Percentiles rank a stretch among this genome's conserved stretches.
Conservation (phyloP, 108 stramenopile genomes). For the Parietichytrium sp. region DNA sequence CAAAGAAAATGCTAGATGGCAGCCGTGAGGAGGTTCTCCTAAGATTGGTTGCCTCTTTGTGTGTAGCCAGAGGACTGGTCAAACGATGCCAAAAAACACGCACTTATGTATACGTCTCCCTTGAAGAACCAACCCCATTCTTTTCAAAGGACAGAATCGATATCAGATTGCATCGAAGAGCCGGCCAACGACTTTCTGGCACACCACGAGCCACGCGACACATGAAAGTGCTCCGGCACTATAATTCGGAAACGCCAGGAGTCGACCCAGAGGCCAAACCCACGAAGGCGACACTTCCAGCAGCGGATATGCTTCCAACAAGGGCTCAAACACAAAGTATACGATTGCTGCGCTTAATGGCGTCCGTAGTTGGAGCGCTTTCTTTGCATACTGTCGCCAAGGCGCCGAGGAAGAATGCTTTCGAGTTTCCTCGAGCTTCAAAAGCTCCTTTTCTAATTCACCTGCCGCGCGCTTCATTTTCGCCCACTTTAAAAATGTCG, state of each 20-base stretch:
- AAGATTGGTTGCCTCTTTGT: too few relatives aligned
- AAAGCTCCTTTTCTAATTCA: not conserved
- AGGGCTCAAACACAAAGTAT: constrained; percentile 19
- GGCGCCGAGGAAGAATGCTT: not conserved
- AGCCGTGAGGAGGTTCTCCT: too few relatives aligned
- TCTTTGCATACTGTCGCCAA: not conserved
- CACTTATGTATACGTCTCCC: too few relatives aligned
- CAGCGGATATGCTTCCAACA: not conserved
- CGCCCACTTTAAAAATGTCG: constrained; percentile 10
- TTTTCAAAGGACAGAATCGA: too few relatives aligned
- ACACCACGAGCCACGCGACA: constrained; percentile 20
- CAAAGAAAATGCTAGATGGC: too few relatives aligned
- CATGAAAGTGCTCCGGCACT: not conserved
- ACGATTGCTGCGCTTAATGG: not conserved
- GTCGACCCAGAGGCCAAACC: not conserved
- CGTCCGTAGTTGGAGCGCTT: not conserved
- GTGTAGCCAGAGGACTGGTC: too few relatives aligned
- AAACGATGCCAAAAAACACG: too few relatives aligned
- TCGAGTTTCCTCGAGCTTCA: not conserved
- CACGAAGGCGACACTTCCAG: constrained; percentile 11
- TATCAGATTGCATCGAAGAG: too few relatives aligned
- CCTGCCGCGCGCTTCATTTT: not conserved
- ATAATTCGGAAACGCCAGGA: not conserved
- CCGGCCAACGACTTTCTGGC: not conserved
- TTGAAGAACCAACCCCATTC: too few relatives aligned